Evolutionary conservation across 2,329 filamentous ascomycete genomes (phyloP), one percentile per base, ranked within the genome.

Genomic region (Talaromyces pinophilus): DNA sequence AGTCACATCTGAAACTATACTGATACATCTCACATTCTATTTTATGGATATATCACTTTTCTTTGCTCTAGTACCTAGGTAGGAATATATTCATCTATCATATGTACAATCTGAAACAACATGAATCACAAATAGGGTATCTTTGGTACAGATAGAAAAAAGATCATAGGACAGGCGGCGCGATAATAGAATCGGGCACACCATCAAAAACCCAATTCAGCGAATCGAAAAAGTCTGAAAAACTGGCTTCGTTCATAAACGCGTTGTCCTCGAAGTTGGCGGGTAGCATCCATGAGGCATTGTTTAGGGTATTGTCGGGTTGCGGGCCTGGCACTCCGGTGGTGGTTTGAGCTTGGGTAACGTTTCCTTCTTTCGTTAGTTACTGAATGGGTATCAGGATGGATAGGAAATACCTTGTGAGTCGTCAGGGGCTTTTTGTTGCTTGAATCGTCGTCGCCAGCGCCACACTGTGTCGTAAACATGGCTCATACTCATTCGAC

Each of bases 141-240:
- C 57, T 60, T 30, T 60, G 19, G 5, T 38, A 19, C 35, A 44
- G 10, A 22, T 25, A 30, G 13, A 28, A 35, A 22, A 38, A 17
- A 2, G n/a, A 46, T 62, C 71, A 79, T 59, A 78, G 71, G 59
- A 77, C 70, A 17, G 75, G 74, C 10, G 77, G 76, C n/a, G 74
- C 76, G 48, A 75, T 74, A 66, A 79, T 77, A 11, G 75, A 91
- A 75, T 93, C 90, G 64, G 94, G 83, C 46, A 93, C 85, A 17
- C 91, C 91, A 75, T 97, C 93, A 71, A 97, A 83, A 82, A 96
- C 93, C 93, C 93, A 97, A 75, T 93, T 92, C 70, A 96, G 86
- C 0, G 93, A 92, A 78, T 96, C 92, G 75, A 96, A 96, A 68
- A 95, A 92, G 67, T 90, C 85, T 50, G 85, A 86, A 68, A 91